Evolutionary conservation across 768 basidiomycete species (phyloP).

Genomic region (Sporobolomyces phaffii): DNA sequence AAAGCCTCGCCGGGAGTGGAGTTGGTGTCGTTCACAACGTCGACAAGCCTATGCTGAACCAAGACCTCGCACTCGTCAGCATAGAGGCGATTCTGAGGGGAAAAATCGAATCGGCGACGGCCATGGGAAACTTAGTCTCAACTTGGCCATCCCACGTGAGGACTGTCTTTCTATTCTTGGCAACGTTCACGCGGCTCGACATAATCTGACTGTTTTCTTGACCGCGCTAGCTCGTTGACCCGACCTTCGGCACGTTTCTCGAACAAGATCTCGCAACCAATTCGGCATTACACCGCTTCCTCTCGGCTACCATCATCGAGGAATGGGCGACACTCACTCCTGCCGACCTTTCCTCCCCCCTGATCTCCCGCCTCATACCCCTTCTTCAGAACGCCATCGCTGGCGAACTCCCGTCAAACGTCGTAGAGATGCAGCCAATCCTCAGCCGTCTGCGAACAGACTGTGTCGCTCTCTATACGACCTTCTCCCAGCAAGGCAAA

Average conservation of each 20-base stretch:
- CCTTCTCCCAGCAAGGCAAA: conserved; percentile 81
- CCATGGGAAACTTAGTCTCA: conserved; percentile 54
- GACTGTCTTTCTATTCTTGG: too few species aligned
- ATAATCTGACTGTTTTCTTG: too few species aligned
- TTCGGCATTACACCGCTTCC: conserved; percentile 83
- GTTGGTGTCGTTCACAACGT: conserved; percentile 66
- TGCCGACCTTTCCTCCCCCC: conserved; percentile 53
- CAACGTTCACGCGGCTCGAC: too few species aligned
- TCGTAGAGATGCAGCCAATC: conserved; percentile 82
- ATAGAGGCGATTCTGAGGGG: conserved; percentile 71
- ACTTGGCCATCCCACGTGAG: conserved; percentile 25
- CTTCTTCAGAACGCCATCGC: conserved; percentile 57
- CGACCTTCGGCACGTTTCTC: conserved; percentile 69
- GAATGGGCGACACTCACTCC: conserved; percentile 65
- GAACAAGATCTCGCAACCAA: conserved; percentile 68
- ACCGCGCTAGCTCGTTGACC: conserved; percentile 51
- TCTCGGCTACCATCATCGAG: conserved; percentile 77
- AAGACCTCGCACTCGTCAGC: conserved; percentile 77
- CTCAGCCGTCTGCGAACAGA: conserved; percentile 74
- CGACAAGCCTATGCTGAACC: conserved; percentile 88
- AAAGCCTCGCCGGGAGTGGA: conserved; percentile 48
- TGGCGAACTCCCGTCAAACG: conserved; percentile 65
- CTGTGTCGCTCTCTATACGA: conserved; percentile 69
- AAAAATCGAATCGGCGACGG: conserved; percentile 68
- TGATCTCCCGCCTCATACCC: conserved; percentile 62